Conservation (phyloP, 164 flowering plant species). For the Tinospora cordifolia region DNA sequence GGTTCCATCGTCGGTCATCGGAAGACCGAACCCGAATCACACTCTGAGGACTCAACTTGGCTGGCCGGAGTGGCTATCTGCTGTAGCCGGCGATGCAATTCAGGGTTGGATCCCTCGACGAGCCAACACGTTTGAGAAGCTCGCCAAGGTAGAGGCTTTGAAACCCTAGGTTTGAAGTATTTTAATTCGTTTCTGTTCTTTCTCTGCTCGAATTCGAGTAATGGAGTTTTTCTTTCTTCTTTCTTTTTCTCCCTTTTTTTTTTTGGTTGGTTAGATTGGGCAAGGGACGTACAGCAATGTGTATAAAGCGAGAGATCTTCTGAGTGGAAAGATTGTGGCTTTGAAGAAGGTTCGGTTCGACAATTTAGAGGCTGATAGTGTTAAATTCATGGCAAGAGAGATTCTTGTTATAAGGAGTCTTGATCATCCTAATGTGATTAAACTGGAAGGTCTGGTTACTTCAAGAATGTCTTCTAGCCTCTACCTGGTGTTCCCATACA, state of each 20-base stretch:
- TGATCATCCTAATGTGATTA: conserved; percentile 67
- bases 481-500: conserved; percentile 62
- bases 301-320: conserved; percentile 61
- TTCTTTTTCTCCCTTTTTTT: neutral
- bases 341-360: conserved; percentile 77
- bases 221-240: neutral
- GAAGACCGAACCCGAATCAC: conserved; percentile 15
- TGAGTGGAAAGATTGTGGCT: conserved; percentile 66
- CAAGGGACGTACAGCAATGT: conserved; percentile 87
- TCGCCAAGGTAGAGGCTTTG: conserved; percentile 42
- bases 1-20: conserved; percentile 17
- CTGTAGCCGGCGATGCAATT: conserved; percentile 55
- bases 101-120: conserved; percentile 60
- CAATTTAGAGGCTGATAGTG: conserved; percentile 68
- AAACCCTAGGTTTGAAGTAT: conserved; percentile 3
- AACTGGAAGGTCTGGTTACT: conserved; percentile 65
- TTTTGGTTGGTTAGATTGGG: conserved; percentile 45
- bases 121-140: conserved; percentile 54
- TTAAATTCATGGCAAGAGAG: conserved; percentile 73
- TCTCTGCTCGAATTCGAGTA: neutral
- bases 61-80: conserved; percentile 65
- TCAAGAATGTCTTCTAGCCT: conserved; percentile 76
- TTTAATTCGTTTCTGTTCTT: neutral
- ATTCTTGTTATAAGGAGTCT: conserved; percentile 49
- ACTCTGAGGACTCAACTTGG: conserved; percentile 28